Evolutionary conservation across 192 early-diverging fungal species (phyloP).

Genomic region (Paraglomus occultum): DNA sequence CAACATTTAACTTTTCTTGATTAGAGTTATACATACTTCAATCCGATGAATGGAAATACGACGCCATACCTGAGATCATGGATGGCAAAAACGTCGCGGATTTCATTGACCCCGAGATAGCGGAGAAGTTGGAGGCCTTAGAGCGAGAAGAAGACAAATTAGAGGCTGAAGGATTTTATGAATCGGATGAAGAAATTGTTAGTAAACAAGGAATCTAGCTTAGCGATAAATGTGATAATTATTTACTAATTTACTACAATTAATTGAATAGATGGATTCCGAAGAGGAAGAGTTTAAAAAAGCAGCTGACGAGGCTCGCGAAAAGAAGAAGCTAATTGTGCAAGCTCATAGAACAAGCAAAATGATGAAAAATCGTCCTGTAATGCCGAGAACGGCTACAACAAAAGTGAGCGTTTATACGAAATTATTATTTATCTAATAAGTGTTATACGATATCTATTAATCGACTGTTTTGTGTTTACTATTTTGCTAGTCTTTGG

Average conservation of each 20-base stretch:
- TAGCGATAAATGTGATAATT: not conserved
- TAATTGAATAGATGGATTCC: slow-evolving; percentile 52
- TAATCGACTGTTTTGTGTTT: not conserved
- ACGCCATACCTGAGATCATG: slow-evolving; percentile 97
- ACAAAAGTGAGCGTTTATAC: not conserved
- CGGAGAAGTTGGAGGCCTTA: slow-evolving; percentile 89
- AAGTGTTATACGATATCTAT: slow-evolving; percentile 4
- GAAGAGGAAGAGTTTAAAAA: slow-evolving; percentile 78
- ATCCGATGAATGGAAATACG: slow-evolving; percentile 92
- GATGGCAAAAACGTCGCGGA: slow-evolving; percentile 98
- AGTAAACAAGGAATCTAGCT: not conserved
- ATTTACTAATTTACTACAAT: not conserved
- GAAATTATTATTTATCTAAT: slow-evolving; percentile 24
- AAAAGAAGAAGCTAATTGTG: slow-evolving; percentile 82
- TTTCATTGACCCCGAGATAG: slow-evolving; percentile 98
- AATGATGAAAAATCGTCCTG: slow-evolving; percentile 74
- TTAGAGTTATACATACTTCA: slow-evolving; percentile 79
- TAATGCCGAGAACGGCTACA: slow-evolving; percentile 63
- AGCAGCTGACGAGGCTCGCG: slow-evolving; percentile 77
- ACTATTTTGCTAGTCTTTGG: slow-evolving; percentile 32
- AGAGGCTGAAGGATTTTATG: slow-evolving; percentile 92
- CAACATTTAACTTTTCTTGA: slow-evolving; percentile 3
- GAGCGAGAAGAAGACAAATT: slow-evolving; percentile 97
- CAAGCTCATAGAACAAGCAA: slow-evolving; percentile 71
- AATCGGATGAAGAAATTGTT: slow-evolving; percentile 69